Evolutionary conservation across 257 asterid species (phyloP).

Genomic region (Pogostemon cablin): DNA sequence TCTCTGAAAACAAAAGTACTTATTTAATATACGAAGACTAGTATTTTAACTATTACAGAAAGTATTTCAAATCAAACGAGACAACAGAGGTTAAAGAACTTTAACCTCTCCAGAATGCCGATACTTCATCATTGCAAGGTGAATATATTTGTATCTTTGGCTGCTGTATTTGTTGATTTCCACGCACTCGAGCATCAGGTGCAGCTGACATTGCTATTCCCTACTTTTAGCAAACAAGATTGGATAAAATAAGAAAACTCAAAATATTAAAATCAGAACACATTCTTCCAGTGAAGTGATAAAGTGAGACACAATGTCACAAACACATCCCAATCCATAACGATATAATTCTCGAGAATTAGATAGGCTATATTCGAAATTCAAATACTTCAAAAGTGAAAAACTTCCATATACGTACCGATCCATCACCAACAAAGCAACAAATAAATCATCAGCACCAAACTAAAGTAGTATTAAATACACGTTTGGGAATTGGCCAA

Average conservation of each 20-base stretch:
- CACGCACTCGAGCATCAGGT: conserved; percentile 33
- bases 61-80: background rate
- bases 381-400: background rate
- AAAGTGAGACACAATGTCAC: conserved; percentile 1
- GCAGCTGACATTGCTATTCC: conserved; percentile 42
- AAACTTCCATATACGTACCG: background rate
- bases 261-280: conserved; percentile 1
- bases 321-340: background rate
- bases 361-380: conserved; percentile 12
- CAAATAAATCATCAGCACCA: background rate
- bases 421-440: conserved; percentile 23
- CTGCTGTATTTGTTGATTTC: conserved; percentile 43
- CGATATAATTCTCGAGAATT: background rate
- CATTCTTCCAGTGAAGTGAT: conserved; percentile 6
- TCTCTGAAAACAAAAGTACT: conserved; percentile 51
- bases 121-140: conserved; percentile 75
- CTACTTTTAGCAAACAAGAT: conserved; percentile 1
- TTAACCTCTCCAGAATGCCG: conserved; percentile 84
- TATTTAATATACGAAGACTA: conserved; percentile 18
- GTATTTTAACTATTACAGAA: background rate
- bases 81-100: conserved; percentile 24
- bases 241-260: background rate
- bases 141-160: conserved; percentile 77
- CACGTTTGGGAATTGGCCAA: background rate
- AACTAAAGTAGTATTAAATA: background rate